Conservation (phyloP, 1,139 yeast genomes). For the Taphrina communis region DNA sequence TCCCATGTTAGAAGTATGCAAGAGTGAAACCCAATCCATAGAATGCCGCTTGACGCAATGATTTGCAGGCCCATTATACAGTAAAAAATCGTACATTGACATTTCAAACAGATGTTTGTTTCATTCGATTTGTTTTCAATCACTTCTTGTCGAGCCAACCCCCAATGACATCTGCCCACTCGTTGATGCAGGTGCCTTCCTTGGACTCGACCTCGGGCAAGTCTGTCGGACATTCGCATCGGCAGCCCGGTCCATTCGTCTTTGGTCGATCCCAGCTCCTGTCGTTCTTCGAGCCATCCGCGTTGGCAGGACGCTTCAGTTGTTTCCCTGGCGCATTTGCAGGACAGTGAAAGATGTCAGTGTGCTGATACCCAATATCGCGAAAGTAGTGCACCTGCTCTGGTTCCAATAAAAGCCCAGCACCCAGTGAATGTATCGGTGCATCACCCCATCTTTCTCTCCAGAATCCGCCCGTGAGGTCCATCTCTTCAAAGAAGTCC, state of each 20-base stretch:
- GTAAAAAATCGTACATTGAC: slow-evolving; percentile 6
- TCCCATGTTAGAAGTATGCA: slow-evolving; percentile 1
- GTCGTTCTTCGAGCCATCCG: slow-evolving; percentile 48
- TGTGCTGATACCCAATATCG: slow-evolving; percentile 85
- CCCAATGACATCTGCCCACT: slow-evolving; percentile 58
- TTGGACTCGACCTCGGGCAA: slow-evolving; percentile 63
- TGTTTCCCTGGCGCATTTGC: slow-evolving; percentile 58
- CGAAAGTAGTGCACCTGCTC: slow-evolving; percentile 83
- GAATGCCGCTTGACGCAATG: slow-evolving; percentile 13
- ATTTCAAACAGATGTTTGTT: not conserved
- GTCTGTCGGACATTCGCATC: slow-evolving; percentile 75
- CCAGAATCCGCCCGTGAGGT: slow-evolving; percentile 77
- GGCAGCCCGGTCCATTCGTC: slow-evolving; percentile 75
- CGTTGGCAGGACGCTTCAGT: slow-evolving; percentile 51
- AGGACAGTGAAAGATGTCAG: slow-evolving; percentile 84
- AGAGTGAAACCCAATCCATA: not conserved
- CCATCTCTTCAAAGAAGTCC: slow-evolving; percentile 69
- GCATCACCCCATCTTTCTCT: slow-evolving; percentile 96
- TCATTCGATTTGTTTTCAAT: no score
- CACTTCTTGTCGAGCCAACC: slow-evolving; percentile 45
- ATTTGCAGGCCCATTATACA: not conserved
- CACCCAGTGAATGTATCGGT: slow-evolving; percentile 84
- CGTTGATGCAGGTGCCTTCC: slow-evolving; percentile 61
- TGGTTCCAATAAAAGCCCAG: slow-evolving; percentile 70
- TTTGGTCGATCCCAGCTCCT: slow-evolving; percentile 57